Evolutionary conservation across 306 rosid species (phyloP).

Genomic region (Vigna mungo): DNA sequence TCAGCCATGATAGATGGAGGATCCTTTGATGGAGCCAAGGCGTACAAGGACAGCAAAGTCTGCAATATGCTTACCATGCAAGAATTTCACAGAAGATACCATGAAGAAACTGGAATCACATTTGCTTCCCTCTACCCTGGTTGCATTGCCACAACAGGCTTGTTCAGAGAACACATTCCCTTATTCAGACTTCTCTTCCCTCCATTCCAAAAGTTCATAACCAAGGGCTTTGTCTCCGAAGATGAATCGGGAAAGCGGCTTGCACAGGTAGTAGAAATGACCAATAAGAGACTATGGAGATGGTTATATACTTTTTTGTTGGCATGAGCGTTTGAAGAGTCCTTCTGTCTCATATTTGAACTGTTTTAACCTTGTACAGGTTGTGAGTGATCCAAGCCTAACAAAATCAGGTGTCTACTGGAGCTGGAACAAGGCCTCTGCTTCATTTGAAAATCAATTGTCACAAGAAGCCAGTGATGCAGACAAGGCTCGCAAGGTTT

Average conservation of each 20-base stretch:
- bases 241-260: conserved; percentile 88
- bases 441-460: conserved; percentile 82
- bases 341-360: conserved; percentile 1
- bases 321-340: conserved; percentile 5
- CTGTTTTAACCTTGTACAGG: conserved; percentile 51
- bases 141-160: conserved; percentile 92
- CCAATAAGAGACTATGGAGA: background rate
- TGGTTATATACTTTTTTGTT: background rate
- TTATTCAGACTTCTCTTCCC: conserved; percentile 87
- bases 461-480: conserved; percentile 79
- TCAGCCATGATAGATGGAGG: conserved; percentile 94
- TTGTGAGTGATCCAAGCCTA: conserved; percentile 83
- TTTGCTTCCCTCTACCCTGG: conserved; percentile 93
- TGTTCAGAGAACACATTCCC: conserved; percentile 93
- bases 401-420: conserved; percentile 90
- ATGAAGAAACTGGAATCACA: conserved; percentile 89
- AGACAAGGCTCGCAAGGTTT: conserved; percentile 78
- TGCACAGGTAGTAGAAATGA: conserved; percentile 70
- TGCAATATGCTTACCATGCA: conserved; percentile 97
- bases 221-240: conserved; percentile 89
- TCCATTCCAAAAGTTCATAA: conserved; percentile 88
- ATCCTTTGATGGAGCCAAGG: conserved; percentile 88
- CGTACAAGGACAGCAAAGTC: conserved; percentile 94
- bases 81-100: conserved; percentile 81
- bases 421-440: conserved; percentile 90